Conservation (phyloP, 1,284 basidiomycete species). For the Pascua guehoae region DNA sequence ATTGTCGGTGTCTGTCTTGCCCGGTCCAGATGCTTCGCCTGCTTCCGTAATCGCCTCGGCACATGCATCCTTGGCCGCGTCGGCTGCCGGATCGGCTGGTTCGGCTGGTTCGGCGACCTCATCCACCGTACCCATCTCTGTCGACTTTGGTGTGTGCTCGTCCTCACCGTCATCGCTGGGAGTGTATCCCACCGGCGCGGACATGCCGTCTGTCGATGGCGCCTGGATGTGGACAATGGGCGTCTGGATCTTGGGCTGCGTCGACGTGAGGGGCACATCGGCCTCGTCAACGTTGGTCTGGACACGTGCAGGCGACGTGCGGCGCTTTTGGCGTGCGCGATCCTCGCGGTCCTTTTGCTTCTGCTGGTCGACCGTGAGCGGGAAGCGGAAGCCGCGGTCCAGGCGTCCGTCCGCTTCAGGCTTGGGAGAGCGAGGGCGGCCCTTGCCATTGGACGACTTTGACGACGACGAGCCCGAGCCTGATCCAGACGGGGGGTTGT, state of each 20-base stretch:
- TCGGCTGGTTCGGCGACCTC: conserved; percentile 1
- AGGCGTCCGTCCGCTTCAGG: conserved; percentile 47
- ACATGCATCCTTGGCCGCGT: background rate
- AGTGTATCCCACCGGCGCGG: conserved; percentile 15
- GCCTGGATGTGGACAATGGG: conserved; percentile 20
- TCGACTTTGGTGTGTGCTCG: background rate
- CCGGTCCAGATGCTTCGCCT: background rate
- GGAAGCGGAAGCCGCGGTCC: conserved; percentile 48
- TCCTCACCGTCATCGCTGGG: conserved; percentile 5
- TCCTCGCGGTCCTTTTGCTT: background rate
- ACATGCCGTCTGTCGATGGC: conserved; percentile 18
- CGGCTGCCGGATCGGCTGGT: background rate
- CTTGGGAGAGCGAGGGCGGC: conserved; percentile 40
- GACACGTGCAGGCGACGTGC: background rate
- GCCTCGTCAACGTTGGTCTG: background rate
- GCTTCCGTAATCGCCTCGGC: background rate
- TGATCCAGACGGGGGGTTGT: background rate
- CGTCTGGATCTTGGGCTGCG: conserved; percentile 6
- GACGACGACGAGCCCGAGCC: background rate
- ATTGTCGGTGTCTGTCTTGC: background rate
- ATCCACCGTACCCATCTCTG: background rate
- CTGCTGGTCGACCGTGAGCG: conserved; percentile 9
- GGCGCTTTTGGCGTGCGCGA: background rate
- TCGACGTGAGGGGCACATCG: background rate
- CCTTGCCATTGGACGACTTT: background rate